Evolutionary conservation across 192 early-diverging fungal species (phyloP), one percentile per base, ranked within the genome.

Genomic region (Coemansia sp.): DNA sequence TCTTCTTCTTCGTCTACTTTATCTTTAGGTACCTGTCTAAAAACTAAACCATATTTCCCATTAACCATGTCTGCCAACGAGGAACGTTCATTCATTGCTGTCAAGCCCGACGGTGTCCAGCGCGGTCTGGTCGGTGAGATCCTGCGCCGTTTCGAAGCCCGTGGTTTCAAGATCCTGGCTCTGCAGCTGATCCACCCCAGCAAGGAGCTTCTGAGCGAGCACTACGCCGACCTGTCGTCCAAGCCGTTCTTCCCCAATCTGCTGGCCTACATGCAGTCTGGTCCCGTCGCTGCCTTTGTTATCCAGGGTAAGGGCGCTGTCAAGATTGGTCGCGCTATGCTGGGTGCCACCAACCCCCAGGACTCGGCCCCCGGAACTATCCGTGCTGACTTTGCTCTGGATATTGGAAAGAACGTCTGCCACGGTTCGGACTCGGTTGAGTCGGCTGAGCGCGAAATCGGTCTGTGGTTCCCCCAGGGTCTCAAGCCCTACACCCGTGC

Each of bases 271-370:
- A 96, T 96, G 93, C 82, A 86, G 71, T 93, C 93, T 42, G 95
- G 95, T 58, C 95, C 95, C 70, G 95, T 97, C 66, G 93, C 94
- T 63, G 94, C 87, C 77, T 95, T 97, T 91, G 95, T 97, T 67
- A 94, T 91, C 89, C 77, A 84, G 72, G 95, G 95, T 64, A 93
- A 94, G 89, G 87, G 88, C 30, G 92, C 84, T 56, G 92, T 96
- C 85, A 92, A 93, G 89, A 88, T 87, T 71, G 95, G 95, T 64
- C 93, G 95, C 79, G 81, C 83, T 55, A 85, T 94, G 75, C 86
- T 96, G 25, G 92, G 92, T 61, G 91, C 91, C 71, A 97, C 95
- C 87, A 93, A 96, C 88, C 95, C 95, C 70, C 85, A 94, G 67
- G 86, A 86, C 73, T 90, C 90, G 65, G 83, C 83, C 61, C 94